Base-by-base conservation (phyloP, 202 grass and related monocot genomes). In the Dendrocalamus latiflorus region DNA sequence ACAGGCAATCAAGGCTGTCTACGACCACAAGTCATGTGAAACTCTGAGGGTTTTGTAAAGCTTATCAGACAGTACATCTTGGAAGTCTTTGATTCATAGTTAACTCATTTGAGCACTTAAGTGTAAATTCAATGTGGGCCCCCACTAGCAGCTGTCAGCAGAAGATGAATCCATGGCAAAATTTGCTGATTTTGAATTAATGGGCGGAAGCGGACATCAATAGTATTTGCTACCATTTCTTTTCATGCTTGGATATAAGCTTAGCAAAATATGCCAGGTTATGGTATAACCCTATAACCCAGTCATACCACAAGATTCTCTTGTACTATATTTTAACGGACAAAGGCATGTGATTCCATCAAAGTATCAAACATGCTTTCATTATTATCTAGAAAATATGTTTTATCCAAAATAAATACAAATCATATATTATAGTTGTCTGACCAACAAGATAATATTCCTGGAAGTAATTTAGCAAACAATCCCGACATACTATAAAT, bases 1-100 rank as follows among this genome's bases (percentile, higher is more conserved):
- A 80, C 84, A 83, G 80, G 80, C 61, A 79, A 75, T 83, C 84
- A 86, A 87, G 75, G 68, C 84, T 90, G 88, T 83, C 80, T 74
- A 90, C 25, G 75, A 59, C 69, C 80, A 80, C 22, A 78, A 79
- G 69, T 72, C 88, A 90, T 90, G 84, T 87, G 88, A 75, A 89
- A 24, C 10, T 34, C 61, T 79, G 65, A 70, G 47, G 47, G 39
- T 80, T 85, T 81, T 28, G 8, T 85, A 57, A 72, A 68, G 56
- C 47, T 64, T 70, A 43, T 33, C 50, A 45, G 67, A 13, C 14
- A n/a, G 30, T 24, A 38, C 76, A 53, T 24, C 25, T 33, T 33
- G 25, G 2, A 71, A 60, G 44, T 76, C 26, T 72, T 75, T 79
- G 20, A 55, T n/a, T n/a, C 36, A 73, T 41, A 76, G 70, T 74